These are phyloP conservation scores for Kuraishia ogatae DNA, from an alignment of 805 yeast genomes.

Conservation along the genomic window DNA sequence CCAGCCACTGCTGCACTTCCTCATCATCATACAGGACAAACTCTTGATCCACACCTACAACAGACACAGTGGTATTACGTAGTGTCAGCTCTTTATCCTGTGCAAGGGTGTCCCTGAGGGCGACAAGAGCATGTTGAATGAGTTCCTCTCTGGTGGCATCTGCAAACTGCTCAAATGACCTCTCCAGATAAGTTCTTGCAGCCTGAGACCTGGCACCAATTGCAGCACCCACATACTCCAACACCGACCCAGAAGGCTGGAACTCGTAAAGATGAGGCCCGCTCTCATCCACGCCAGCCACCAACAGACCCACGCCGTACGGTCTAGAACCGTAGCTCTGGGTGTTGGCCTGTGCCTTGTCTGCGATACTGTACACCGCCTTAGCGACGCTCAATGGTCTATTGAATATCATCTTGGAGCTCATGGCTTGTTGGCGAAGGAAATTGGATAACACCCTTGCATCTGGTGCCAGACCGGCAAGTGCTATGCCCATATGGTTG, in stretches of 20 bases:
- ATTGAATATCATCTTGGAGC: constrained; percentile 75
- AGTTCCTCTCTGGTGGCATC: constrained; percentile 60
- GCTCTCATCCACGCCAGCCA: constrained; percentile 85
- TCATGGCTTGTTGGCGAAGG: constrained; percentile 86
- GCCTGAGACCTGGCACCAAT: constrained; percentile 99
- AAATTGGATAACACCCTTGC: constrained; percentile 89
- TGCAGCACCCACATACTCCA: constrained; percentile 89
- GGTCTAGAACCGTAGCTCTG: constrained; percentile 96
- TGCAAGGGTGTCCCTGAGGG: constrained; percentile 86
- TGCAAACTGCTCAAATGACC: constrained; percentile 64
- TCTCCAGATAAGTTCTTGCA: constrained; percentile 90
- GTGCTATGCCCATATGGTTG: constrained; percentile 87
- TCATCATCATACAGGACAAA: constrained; percentile 84
- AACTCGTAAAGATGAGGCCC: constrained; percentile 95
- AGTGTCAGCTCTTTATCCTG: constrained; percentile 87
- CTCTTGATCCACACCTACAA: constrained; percentile 72
- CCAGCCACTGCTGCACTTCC: constrained; percentile 76
- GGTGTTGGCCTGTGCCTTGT: constrained; percentile 95
- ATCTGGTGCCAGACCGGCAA: constrained; percentile 98
- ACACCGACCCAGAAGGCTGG: constrained; percentile 89
- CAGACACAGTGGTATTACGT: constrained; percentile 82
- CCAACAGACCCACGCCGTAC: constrained; percentile 91
- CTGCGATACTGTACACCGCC: constrained; percentile 83
- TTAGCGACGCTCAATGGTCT: constrained; percentile 76
- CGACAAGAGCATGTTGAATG: constrained; percentile 78